Percentiles rank a stretch among this genome's conserved stretches.
Conservation (phyloP, 192 early-diverging fungal genomes). For the Oehlia diaphana region DNA sequence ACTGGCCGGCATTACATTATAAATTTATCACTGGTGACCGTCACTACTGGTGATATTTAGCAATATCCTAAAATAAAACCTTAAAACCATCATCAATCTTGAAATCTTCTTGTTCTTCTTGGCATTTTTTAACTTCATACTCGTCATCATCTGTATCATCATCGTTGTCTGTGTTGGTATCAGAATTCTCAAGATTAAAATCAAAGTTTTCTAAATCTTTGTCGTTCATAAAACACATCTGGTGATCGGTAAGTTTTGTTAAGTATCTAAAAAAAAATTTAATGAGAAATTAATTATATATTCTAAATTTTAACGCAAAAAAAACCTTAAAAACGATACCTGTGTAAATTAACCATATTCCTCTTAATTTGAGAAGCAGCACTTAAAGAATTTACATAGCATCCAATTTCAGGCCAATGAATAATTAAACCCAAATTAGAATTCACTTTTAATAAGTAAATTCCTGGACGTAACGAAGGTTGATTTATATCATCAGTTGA, state of each 20-base stretch:
- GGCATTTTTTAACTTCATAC: conserved; percentile 12
- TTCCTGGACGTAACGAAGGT: not conserved
- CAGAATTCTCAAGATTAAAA: not conserved
- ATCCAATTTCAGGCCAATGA: conserved; percentile 23
- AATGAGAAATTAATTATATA: not conserved
- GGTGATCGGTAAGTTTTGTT: conserved; percentile 29
- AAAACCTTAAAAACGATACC: not conserved
- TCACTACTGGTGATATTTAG: too few relatives aligned
- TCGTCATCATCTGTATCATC: not conserved
- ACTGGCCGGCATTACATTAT: too few relatives aligned
- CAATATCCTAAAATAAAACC: not conserved
- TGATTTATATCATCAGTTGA: not conserved
- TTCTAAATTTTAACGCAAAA: not conserved
- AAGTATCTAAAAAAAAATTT: not conserved
- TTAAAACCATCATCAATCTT: not conserved
- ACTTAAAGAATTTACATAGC: conserved; percentile 16
- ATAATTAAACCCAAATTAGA: conserved; percentile 19
- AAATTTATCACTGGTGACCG: too few relatives aligned
- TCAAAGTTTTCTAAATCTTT: conserved; percentile 9
- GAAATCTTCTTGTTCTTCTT: conserved; percentile 16
- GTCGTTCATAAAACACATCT: conserved; percentile 26
- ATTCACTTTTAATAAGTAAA: conserved; percentile 13
- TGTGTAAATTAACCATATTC: conserved; percentile 32
- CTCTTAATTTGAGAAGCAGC: conserved; percentile 23
- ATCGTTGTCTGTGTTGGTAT: not conserved